These are phyloP conservation scores for Phytophthora fragariae DNA, from an alignment of 352 stramenopile species.

Conservation along the genomic window DNA sequence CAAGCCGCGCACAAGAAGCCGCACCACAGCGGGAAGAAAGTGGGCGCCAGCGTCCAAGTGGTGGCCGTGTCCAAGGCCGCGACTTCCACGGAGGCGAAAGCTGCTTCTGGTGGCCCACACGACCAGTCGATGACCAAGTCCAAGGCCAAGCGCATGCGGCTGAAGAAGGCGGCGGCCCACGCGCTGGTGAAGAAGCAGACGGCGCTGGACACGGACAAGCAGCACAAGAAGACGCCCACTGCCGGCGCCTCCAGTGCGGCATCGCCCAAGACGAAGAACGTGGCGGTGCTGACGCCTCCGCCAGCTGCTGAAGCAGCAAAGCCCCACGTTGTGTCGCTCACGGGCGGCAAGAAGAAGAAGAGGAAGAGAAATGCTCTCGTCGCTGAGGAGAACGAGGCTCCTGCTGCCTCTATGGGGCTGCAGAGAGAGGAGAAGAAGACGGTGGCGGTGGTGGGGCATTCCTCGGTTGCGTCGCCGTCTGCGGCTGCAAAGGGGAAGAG, in stretches of 20 bases:
- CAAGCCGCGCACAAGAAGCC: slow-evolving; percentile 14
- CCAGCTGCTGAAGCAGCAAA: slow-evolving; percentile 9
- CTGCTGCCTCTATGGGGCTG: slow-evolving; percentile 5
- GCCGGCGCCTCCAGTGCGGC: not conserved
- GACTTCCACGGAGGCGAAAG: not conserved
- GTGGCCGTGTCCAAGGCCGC: slow-evolving; percentile 5
- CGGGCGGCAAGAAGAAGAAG: slow-evolving; percentile 40
- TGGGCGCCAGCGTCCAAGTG: slow-evolving; percentile 20
- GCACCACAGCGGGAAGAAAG: slow-evolving; percentile 29
- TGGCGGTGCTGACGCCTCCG: slow-evolving; percentile 12
- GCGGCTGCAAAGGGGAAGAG: not conserved
- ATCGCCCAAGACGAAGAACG: slow-evolving; percentile 12
- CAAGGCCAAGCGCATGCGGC: slow-evolving; percentile 44
- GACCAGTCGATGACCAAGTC: slow-evolving; percentile 36
- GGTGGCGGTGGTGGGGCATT: slow-evolving; percentile 12
- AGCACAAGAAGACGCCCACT: slow-evolving; percentile 12
- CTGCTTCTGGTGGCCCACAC: not conserved
- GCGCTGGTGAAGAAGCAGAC: slow-evolving; percentile 30
- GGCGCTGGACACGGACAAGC: slow-evolving; percentile 1
- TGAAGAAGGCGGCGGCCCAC: slow-evolving; percentile 15
- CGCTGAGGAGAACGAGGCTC: not conserved
- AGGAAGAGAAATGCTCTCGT: slow-evolving; percentile 9
- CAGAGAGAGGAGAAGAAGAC: slow-evolving; percentile 16
- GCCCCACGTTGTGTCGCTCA: slow-evolving; percentile 34
- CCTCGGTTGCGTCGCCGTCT: not conserved